These are phyloP conservation scores for Linnemannia hyalina DNA, from an alignment of 192 early-diverging fungal genomes.

Conservation along the genomic window DNA sequence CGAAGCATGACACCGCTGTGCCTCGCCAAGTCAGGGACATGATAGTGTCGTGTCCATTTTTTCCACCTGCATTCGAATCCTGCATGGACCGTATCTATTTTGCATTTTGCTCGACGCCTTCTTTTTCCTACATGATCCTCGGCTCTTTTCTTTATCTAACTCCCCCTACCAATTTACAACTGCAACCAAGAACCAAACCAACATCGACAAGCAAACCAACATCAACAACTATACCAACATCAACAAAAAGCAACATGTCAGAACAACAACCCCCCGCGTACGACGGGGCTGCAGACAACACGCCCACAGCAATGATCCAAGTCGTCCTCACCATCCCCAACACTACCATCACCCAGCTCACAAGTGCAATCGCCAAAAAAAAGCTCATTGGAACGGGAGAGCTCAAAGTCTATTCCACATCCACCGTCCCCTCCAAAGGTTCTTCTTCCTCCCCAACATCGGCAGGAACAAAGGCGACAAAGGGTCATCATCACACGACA, in stretches of 20 bases:
- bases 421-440: not conserved
- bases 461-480: not conserved
- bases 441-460: not conserved
- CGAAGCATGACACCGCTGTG: not conserved
- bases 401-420: slow-evolving; percentile 35
- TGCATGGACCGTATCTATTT: too few relatives aligned
- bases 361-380: slow-evolving; percentile 10
- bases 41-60: not conserved
- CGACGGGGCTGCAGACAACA: not conserved
- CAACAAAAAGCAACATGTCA: not conserved
- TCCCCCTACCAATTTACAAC: too few relatives aligned
- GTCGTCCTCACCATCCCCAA: slow-evolving; percentile 40
- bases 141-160: too few relatives aligned
- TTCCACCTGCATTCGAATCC: not conserved
- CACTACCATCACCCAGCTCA: slow-evolving; percentile 19
- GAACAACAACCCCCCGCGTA: not conserved
- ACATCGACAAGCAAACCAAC: not conserved
- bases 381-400: slow-evolving; percentile 38
- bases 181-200: too few relatives aligned
- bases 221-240: not conserved
- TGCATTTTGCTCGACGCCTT: too few relatives aligned
- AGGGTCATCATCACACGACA: slow-evolving; percentile 12
- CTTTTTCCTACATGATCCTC: too few relatives aligned
- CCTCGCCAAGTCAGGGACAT: too few relatives aligned
- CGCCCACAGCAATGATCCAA: slow-evolving; percentile 17